These are phyloP conservation scores for Vicia faba DNA, from an alignment of 306 rosid species.

Conservation along the genomic window DNA sequence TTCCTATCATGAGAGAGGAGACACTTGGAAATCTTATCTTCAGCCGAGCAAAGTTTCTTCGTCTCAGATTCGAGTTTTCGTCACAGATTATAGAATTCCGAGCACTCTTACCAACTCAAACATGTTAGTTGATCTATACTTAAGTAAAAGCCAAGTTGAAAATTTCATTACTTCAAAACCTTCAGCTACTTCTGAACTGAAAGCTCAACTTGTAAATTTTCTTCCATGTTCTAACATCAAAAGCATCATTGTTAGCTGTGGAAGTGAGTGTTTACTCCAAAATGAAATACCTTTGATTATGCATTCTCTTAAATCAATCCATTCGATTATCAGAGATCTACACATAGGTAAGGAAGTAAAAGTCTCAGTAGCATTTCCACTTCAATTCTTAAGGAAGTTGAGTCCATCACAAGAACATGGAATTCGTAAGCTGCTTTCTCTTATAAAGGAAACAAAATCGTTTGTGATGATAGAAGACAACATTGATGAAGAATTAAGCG, in stretches of 20 bases:
- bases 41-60: conserved; percentile 44
- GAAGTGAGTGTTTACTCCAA: conserved; percentile 40
- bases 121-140: conserved; percentile 56
- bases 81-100: conserved; percentile 51
- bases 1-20: conserved; percentile 49
- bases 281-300: conserved; percentile 44
- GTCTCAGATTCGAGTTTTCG: conserved; percentile 55
- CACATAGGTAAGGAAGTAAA: conserved; percentile 42
- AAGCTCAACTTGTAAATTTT: conserved; percentile 42
- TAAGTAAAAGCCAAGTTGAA: conserved; percentile 47
- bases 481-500: conserved; percentile 45
- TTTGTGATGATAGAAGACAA: conserved; percentile 53
- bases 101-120: conserved; percentile 44
- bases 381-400: conserved; percentile 50
- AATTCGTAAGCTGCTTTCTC: conserved; percentile 43
- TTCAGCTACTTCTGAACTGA: conserved; percentile 40
- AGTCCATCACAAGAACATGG: conserved; percentile 35
- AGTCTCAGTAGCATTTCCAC: conserved; percentile 63
- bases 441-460: conserved; percentile 49
- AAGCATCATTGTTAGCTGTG: conserved; percentile 50
- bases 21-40: conserved; percentile 40
- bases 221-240: conserved; percentile 47
- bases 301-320: conserved; percentile 47
- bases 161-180: conserved; percentile 38
- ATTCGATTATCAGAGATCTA: conserved; percentile 46